These are phyloP conservation scores for Lodderomyces parapsilosis DNA, from an alignment of 1,139 yeast genomes.

Conservation along the genomic window DNA sequence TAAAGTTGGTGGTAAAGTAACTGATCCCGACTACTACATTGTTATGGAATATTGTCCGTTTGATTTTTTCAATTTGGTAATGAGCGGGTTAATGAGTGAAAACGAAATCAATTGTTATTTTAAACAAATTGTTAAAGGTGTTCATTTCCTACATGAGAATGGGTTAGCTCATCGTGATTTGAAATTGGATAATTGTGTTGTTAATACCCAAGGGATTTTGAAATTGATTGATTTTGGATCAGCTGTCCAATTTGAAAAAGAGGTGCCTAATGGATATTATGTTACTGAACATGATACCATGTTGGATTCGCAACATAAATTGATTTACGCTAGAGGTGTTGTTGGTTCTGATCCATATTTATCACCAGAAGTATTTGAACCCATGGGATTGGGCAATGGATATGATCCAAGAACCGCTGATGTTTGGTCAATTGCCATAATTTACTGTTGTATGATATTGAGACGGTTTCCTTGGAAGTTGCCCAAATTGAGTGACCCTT, in stretches of 20 bases:
- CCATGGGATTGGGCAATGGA: conserved; percentile 32
- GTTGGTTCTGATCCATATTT: conserved; percentile 82
- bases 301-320: conserved; percentile 23
- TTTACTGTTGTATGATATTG: conserved; percentile 71
- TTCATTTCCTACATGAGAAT: conserved; percentile 56
- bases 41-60: conserved; percentile 76
- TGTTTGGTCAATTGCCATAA: conserved; percentile 77
- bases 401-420: conserved; percentile 76
- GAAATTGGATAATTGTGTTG: conserved; percentile 77
- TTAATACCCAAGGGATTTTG: conserved; percentile 55
- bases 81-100: conserved; percentile 64
- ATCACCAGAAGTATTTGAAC: conserved; percentile 70
- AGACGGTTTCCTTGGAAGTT: conserved; percentile 79
- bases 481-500: conserved; percentile 59
- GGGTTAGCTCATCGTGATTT: conserved; percentile 79
- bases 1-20: conserved; percentile 25
- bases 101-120: conserved; percentile 67
- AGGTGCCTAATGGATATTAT: conserved; percentile 25
- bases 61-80: conserved; percentile 75
- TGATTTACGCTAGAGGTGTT: conserved; percentile 57
- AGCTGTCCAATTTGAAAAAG: conserved; percentile 59
- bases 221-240: conserved; percentile 79
- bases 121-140: conserved; percentile 64
- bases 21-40: conserved; percentile 48
- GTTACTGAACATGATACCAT: conserved; percentile 24